Percentiles rank a stretch among this genome's conserved stretches.
Evolutionary conservation across 306 rosid genomes (phyloP).

Genomic region (Neltuma alba): DNA sequence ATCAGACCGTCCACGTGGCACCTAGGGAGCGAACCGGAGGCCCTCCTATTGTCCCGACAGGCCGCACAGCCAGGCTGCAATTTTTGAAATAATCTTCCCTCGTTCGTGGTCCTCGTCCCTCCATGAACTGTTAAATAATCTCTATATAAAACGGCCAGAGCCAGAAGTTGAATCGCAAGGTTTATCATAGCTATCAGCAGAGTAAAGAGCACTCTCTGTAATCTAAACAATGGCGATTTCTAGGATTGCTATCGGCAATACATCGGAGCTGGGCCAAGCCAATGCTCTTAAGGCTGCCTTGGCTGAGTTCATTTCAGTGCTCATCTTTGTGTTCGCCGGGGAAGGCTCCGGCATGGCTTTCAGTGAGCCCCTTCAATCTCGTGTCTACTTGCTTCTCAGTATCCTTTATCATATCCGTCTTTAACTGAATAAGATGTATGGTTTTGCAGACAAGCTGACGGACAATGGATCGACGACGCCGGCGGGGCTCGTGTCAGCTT

Average conservation of each 20-base stretch:
- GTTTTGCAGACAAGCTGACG: constrained; percentile 63
- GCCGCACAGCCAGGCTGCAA: constrained; percentile 5
- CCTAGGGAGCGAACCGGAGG: too few species aligned
- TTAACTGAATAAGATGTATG: not conserved
- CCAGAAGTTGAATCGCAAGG: not conserved
- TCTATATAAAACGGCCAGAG: constrained; percentile 30
- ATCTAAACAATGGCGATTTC: constrained; percentile 54
- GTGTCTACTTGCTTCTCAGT: not conserved
- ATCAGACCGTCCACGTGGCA: constrained; percentile 44
- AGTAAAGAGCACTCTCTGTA: not conserved
- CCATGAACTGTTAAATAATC: not conserved
- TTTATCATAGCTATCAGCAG: constrained; percentile 2
- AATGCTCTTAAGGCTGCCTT: constrained; percentile 66
- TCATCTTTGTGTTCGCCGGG: constrained; percentile 80
- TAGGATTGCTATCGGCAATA: constrained; percentile 57
- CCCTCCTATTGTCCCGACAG: constrained; percentile 15
- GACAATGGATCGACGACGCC: constrained; percentile 65
- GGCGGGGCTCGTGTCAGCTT: constrained; percentile 68
- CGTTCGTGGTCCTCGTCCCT: constrained; percentile 15
- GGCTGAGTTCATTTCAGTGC: constrained; percentile 76
- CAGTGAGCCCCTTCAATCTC: constrained; percentile 43
- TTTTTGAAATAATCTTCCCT: constrained; percentile 19
- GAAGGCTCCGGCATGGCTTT: constrained; percentile 81
- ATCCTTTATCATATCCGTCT: not conserved
- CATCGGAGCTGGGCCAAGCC: constrained; percentile 52